Evolutionary conservation across 2,329 filamentous ascomycete genomes (phyloP), one percentile per base, ranked within the genome.

Genomic region (Bipolaris victoriae): DNA sequence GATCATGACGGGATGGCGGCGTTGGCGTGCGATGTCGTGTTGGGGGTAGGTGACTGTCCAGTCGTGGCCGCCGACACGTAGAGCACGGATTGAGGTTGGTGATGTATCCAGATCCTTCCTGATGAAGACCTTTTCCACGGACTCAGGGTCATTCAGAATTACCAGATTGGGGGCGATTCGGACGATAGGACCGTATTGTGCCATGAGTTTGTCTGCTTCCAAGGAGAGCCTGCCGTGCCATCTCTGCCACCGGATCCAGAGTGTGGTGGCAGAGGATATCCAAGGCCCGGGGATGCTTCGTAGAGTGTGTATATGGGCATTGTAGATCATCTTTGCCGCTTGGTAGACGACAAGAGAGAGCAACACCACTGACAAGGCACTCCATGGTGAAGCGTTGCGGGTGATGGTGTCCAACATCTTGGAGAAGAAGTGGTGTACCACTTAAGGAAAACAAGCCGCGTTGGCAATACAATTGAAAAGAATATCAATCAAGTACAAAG

Each of bases 21-120:
- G 47, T 16, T 41, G 44, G 3, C 64, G 55, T 13, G 64, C 64
- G 16, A 66, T 47, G 1, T 60, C 56, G 36, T 66, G 62, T 39
- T 66, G 62, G 16, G 62, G 64, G n/a, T 66, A 66, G 22, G 64
- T 65, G 15, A 66, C 64, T 1, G 64, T 66, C 62, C 62, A 65
- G 44, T 65, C 64, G 18, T 65, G 60, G 7, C 64, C 64, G 36
- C 64, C 64, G 15, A 66, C 62, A 10, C 62, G 57, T 9, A 65
- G 49, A 37, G 64, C 64, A 40, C 62, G 60, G 22, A 66, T 66
- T 3, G 62, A 61, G 9, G 44, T 66, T 40, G 64, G 62, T 4
- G 64, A 63, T 16, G 64, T 65, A 36, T 66, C 62, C 5, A 66
- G 46, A 24, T 66, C 64, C 18, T 63, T 63, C 10, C 60, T 57